Base-by-base conservation (phyloP, 352 stramenopile species). In the Elongisporangium undulatum region DNA sequence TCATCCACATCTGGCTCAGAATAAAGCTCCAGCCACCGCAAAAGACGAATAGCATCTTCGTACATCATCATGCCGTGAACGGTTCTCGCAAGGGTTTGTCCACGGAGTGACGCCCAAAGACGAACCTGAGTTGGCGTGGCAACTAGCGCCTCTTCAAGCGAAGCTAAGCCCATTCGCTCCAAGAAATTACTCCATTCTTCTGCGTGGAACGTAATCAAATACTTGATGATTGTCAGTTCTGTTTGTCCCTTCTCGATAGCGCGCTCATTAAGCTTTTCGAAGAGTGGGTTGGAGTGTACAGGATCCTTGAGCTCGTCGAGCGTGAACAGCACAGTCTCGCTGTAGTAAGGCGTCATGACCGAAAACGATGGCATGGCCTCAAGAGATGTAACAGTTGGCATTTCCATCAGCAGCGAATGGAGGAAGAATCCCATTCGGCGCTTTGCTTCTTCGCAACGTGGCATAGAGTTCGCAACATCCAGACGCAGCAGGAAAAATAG, bases 11-110 rank as follows among this genome's bases (percentile, higher is more conserved):
- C 69, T 0, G 60, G 58, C 17, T 88, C 74, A 29, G 77, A 79
- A 60, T 86, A 89, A 23, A 96, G 58, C 60, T 96, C 87, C 8
- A 96, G 67, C 87, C 87, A 96, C 5, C 83, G 82, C 22, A 96
- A 60, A 10, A 96, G 69, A n/a, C 83, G 83, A 34, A 96, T 82
- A 1, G 85, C 84, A 34, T 95, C 84, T 73, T 95, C 85, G 65
- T 96, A 96, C 68, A 95, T 68, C 85, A 95, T 95, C 82, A 96
- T 95, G 17, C 87, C 87, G 53, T 94, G 85, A 0, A 95, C 85
- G 0, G 87, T 95, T 45, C 87, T 77, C n/a, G 84, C 85, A 9
- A 96, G 74, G 9, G 87, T 96, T 64, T 96, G 87, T 4, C 85
- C 85, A 52, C 87, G 81, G 63, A 92, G 75, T 4, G 84, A 94